Conservation (phyloP, 169 alveolate genomes). For the Plasmodium vivax region DNA sequence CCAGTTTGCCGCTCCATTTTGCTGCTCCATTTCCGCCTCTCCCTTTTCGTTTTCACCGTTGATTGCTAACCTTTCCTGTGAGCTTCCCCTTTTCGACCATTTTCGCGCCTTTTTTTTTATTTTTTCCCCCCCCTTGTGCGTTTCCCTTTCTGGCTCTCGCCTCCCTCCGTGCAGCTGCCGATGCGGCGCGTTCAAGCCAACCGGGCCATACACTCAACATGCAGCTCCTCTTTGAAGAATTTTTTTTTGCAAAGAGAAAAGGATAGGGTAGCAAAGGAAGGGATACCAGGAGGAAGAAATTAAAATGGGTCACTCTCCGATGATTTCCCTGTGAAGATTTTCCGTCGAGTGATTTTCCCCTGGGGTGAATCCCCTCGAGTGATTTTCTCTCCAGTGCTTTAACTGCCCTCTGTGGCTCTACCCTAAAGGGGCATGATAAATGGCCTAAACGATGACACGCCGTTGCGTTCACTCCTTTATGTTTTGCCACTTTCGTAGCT, state of each 20-base stretch:
- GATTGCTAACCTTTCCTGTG: neutral
- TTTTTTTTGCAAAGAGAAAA: neutral
- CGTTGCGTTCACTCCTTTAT: neutral
- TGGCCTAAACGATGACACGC: neutral
- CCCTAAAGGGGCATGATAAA: neutral
- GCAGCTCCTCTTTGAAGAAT: neutral
- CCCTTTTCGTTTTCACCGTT: neutral
- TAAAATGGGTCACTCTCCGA: neutral
- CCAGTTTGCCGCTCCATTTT: no score
- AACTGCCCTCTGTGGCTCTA: neutral
- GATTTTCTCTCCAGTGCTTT: neutral
- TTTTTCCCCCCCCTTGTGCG: neutral
- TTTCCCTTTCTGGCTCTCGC: neutral
- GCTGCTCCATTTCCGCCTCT: no score
- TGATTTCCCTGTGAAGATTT: neutral
- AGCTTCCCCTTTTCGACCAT: neutral
- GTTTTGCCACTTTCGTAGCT: neutral
- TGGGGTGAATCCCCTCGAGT: neutral
- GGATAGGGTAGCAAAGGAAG: neutral
- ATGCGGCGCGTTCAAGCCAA: neutral
- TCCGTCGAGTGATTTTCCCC: neutral
- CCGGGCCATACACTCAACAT: neutral
- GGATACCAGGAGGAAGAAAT: neutral
- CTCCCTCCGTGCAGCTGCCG: neutral
- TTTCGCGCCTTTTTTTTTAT: neutral